These are phyloP conservation scores for Calonectria montana DNA, from an alignment of 2,329 filamentous ascomycete genomes.

Conservation along the genomic window DNA sequence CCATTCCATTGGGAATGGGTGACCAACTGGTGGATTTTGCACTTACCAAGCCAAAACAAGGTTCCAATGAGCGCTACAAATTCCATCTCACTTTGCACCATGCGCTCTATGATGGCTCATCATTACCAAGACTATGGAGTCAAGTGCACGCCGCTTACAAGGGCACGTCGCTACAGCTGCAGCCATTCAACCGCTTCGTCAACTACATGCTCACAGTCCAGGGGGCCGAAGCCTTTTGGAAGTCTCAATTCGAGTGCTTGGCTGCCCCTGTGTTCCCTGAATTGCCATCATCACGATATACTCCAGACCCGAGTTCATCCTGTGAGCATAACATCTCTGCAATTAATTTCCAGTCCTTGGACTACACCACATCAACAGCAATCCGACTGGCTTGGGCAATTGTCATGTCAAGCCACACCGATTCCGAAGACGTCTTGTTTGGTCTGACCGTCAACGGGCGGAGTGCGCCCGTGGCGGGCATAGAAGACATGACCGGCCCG, in stretches of 20 bases:
- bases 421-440: conserved; percentile 43
- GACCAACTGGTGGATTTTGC: conserved; percentile 15
- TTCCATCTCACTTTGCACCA: conserved; percentile 28
- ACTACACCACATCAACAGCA: conserved; percentile 14
- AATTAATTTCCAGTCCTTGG: not conserved
- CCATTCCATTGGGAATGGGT: conserved; percentile 6
- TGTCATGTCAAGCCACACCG: conserved; percentile 7
- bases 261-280: not conserved
- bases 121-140: not conserved
- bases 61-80: conserved; percentile 7
- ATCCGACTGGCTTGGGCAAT: conserved; percentile 23
- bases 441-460: conserved; percentile 40
- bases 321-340: conserved; percentile 6
- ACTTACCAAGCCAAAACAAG: not conserved
- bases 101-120: conserved; percentile 28
- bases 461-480: conserved; percentile 33
- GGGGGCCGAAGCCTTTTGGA: not conserved
- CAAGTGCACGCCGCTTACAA: not conserved
- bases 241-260: not conserved
- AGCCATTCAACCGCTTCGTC: not conserved
- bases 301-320: conserved; percentile 9
- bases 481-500: conserved; percentile 41
- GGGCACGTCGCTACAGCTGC: not conserved
- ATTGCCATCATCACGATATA: not conserved
- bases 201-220: not conserved